These are phyloP conservation scores for Hirsutella minnesotensis DNA, from an alignment of 2,329 filamentous ascomycete species.

Conservation along the genomic window DNA sequence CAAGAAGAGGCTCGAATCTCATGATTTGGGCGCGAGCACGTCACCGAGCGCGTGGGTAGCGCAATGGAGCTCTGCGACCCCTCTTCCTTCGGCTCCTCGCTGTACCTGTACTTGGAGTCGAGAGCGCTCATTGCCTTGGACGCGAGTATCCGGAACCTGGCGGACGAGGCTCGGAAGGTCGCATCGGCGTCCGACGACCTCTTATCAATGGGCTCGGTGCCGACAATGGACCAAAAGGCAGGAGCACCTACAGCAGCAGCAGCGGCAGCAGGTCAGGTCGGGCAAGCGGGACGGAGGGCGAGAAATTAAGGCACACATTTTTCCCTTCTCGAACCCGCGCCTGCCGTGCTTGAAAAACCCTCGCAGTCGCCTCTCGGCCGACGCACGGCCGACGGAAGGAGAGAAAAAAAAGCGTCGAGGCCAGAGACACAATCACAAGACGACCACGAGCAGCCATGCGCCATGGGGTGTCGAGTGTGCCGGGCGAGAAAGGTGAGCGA, in stretches of 20 bases:
- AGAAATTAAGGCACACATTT: no score
- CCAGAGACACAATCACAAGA: no score
- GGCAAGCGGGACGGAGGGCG: not conserved
- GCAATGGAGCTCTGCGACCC: not conserved
- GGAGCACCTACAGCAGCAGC: not conserved
- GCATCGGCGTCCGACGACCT: not conserved
- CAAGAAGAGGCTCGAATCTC: no score
- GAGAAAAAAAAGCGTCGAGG: no score
- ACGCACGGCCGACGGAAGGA: no score
- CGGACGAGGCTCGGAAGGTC: not conserved
- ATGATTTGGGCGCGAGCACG: not conserved
- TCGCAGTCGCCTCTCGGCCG: no score
- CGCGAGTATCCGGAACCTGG: not conserved
- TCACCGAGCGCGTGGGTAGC: not conserved
- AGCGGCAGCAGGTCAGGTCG: no score
- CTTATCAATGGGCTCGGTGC: not conserved
- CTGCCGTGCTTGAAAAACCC: no score
- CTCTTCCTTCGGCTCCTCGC: not conserved
- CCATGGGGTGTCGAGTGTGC: constrained; percentile 28
- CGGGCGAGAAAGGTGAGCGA: constrained; percentile 24
- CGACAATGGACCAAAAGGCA: not conserved
- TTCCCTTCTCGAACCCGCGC: not conserved
- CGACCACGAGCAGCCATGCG: constrained; percentile 4
- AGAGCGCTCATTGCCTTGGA: not conserved
- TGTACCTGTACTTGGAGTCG: not conserved